Evolutionary conservation across 2,329 filamentous ascomycete species (phyloP).

Genomic region (Capronia coronata): DNA sequence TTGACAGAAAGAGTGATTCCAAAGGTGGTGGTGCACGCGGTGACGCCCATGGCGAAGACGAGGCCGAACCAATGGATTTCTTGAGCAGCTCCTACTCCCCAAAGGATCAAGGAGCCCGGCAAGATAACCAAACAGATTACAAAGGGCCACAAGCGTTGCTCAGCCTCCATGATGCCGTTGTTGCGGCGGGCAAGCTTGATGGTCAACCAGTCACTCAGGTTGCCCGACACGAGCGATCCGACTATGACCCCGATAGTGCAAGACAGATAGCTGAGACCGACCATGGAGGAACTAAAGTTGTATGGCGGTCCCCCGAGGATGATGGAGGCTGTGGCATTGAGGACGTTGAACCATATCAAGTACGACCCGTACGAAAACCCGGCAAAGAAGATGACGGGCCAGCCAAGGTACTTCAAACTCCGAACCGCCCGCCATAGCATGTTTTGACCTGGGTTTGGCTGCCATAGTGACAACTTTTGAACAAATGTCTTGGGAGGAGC

Average conservation of each 20-base stretch:
- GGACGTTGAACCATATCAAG: slow-evolving; percentile 43
- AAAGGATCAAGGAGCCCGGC: slow-evolving; percentile 43
- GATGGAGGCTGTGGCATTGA: slow-evolving; percentile 39
- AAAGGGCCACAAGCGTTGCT: slow-evolving; percentile 30
- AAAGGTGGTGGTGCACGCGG: slow-evolving; percentile 41
- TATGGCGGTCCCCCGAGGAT: slow-evolving; percentile 36
- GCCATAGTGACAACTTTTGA: too few relatives aligned
- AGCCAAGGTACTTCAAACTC: too few relatives aligned
- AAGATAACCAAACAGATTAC: slow-evolving; percentile 39
- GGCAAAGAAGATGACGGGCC: too few relatives aligned
- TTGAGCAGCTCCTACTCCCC: slow-evolving; percentile 48
- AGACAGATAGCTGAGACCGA: slow-evolving; percentile 37
- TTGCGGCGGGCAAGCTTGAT: slow-evolving; percentile 27
- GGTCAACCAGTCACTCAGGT: slow-evolving; percentile 28
- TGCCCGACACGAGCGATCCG: slow-evolving; percentile 23
- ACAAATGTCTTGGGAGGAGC: too few relatives aligned
- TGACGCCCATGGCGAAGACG: slow-evolving; percentile 45
- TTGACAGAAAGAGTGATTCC: slow-evolving; percentile 42
- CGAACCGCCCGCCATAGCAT: too few relatives aligned
- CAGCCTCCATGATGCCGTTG: slow-evolving; percentile 29
- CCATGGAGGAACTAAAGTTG: slow-evolving; percentile 36
- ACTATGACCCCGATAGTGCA: slow-evolving; percentile 22
- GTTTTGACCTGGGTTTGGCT: too few relatives aligned
- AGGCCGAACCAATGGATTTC: slow-evolving; percentile 46
- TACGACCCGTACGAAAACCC: too few relatives aligned